A percentile compares a stretch with the other conserved stretches of the same genome.
phyloP scores from a whole-genome alignment of 768 basidiomycete species.

The Crucibulum laeve region DNA sequence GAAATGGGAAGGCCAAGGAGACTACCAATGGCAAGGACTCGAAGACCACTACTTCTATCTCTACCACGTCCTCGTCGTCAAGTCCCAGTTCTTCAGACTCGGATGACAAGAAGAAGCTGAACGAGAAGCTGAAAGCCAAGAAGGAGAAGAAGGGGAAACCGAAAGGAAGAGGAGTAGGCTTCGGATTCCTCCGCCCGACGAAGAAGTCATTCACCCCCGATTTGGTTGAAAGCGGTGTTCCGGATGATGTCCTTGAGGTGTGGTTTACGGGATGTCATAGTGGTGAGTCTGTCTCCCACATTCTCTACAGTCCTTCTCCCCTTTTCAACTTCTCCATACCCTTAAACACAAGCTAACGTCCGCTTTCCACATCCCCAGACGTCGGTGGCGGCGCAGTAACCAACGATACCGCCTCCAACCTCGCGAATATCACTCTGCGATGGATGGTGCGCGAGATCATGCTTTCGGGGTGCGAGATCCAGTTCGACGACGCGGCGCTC shows the following conservation, averaged over 20 bases:
- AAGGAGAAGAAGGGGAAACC: not conserved
- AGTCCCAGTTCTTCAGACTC: not conserved
- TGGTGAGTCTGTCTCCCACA: conserved; percentile 53
- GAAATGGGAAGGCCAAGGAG: not conserved
- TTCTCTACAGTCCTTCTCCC: not conserved
- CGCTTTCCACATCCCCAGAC: conserved; percentile 32
- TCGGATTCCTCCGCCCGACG: not conserved
- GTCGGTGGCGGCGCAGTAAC: conserved; percentile 62
- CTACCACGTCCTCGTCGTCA: not conserved
- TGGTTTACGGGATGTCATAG: conserved; percentile 77
- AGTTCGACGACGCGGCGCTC: conserved; percentile 50
- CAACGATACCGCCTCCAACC: conserved; percentile 35
- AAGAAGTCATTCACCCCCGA: conserved; percentile 11
- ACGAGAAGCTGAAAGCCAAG: not conserved
- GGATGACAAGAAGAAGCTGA: conserved; percentile 4
- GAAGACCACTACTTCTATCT: not conserved
- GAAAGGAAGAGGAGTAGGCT: not conserved
- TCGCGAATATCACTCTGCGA: conserved; percentile 60
- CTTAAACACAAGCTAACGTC: not conserved
- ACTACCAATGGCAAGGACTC: not conserved
- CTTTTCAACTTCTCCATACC: not conserved
- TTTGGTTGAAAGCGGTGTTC: conserved; percentile 7
- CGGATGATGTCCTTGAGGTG: conserved; percentile 62
- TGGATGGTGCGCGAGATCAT: conserved; percentile 79
- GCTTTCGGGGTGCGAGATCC: conserved; percentile 51